Base-by-base conservation (phyloP, 225 moss, liverwort and hornwort species). In the Rhytidiadelphus loreus region DNA sequence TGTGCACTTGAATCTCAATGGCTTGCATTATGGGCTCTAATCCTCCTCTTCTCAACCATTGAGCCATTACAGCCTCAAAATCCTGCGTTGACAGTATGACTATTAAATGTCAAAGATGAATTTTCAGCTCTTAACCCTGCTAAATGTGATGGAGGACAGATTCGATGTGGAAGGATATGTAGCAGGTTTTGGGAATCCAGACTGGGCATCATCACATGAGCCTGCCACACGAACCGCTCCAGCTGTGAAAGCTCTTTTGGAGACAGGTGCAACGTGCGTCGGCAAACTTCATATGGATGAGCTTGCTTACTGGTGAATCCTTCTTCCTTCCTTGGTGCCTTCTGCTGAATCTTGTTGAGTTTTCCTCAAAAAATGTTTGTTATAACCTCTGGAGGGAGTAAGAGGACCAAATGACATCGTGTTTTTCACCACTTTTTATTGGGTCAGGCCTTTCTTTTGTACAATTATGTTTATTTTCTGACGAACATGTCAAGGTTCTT, bases 271-370 rank as follows among this genome's bases (percentile, higher is more conserved):
- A 9, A 97, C 95, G 83, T 99, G 99, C 77, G 94, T 96, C 77
- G 97, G 99, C 82, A 99, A 96, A 88, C 95, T 97, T 81, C 96
- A 95, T 80, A 95, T 97, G 99, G 97, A 97, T 85, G 99, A 99
- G 92, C 90, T 99, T 93, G 99, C 97, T 30, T 96, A 92, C 94
- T 95, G 98, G 98, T 98, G 75, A 87, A 75, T 56, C 16, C 44
- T 77, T 69, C 86, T 50, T 76, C 71, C 61, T 84, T 41, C 44
- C 58, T 57, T 72, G 72, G 28, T 28, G 11, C 21, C 10, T 82
- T 75, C 77, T 58, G 63, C 76, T 62, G 62, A 48, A 19, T 70
- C 76, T 80, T 59, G 53, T 85, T 81, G 59, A 52, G 23, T 53
- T 53, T 16, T 37, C 79, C 41, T 41, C 29, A 41, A 52, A 30